Conservation (phyloP, 371 early-diverging fungal species). For the Choanephora cucurbitarum region DNA sequence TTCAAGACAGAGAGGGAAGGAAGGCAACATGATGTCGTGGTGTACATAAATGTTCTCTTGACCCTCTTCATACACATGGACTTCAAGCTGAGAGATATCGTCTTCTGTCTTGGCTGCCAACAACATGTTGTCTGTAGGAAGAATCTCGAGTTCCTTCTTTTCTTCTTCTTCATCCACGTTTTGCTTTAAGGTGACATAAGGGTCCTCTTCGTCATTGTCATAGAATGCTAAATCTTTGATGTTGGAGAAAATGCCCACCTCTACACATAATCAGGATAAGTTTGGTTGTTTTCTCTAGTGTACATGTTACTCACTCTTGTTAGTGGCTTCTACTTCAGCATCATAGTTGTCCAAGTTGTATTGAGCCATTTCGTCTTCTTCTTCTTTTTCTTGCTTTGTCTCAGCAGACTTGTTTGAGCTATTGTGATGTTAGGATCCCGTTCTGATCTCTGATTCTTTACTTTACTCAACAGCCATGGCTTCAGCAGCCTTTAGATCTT, state of each 20-base stretch:
- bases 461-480: constrained; percentile 42
- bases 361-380: constrained; percentile 67
- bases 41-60: constrained; percentile 94
- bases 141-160: constrained; percentile 74
- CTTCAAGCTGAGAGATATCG: constrained; percentile 91
- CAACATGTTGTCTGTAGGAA: constrained; percentile 83
- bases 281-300: constrained; percentile 24
- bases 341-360: constrained; percentile 82
- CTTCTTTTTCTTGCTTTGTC: constrained; percentile 12
- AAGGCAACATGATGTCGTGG: constrained; percentile 97
- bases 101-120: constrained; percentile 94
- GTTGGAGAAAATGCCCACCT: constrained; percentile 65
- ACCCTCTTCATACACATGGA: constrained; percentile 83
- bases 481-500: constrained; percentile 63
- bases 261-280: constrained; percentile 13
- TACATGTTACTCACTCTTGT: constrained; percentile 35
- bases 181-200: constrained; percentile 69
- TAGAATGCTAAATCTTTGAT: constrained; percentile 81
- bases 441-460: no score
- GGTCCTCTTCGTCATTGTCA: constrained; percentile 77
- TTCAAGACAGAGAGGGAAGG: constrained; percentile 94
- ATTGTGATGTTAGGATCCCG: no score
- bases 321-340: constrained; percentile 49
- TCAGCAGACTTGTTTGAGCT: no score
- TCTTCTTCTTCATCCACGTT: constrained; percentile 80